Evolutionary conservation across 139 green algal species (phyloP), one percentile per base, ranked within the genome.

Genomic region (Chlorella vulgaris): DNA sequence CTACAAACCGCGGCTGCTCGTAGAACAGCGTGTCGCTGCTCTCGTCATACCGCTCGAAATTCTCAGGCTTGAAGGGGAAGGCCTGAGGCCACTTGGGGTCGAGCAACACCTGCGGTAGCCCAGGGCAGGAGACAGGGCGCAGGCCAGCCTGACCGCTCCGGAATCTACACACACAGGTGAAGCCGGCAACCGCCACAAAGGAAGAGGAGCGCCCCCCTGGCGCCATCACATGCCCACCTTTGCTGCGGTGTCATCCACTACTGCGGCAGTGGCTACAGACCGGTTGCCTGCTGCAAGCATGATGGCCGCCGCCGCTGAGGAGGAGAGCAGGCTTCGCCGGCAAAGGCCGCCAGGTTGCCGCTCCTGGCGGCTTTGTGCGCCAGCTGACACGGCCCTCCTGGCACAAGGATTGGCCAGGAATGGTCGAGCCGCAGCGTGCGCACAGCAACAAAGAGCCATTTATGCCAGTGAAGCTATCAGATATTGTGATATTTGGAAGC

Each of bases 1-100:
- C 96, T 19, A 98, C 95, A 79, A 98, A 97, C 29, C 96, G 88
- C 0, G 96, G 95, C 21, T 83, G 38, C 31, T 87, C 85, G 86
- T 98, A 98, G 75, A 98, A 98, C 21, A 78, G 26, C 0, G 80
- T 60, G 29, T 88, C 84, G 2, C 29, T 29, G 6, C 31, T 53
- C 50, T 88, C 84, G 21, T 88, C 84, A 73, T 84, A 88, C 19
- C 84, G 73, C 36, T 83, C 28, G 73, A 98, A 96, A 65, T 91
- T 87, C 10, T 93, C 85, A 0, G 85, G 73, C 0, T 69, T 43
- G 84, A 96, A 95, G 0, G 94, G 94, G 35, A 85, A 97, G 71
- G 91, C 76, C 18, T 92, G 91, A 3, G 93, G 93, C 86, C 89
- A 97, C 6, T 89, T 83, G 15, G 91, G 90, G 65, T 93, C 87